Evolutionary conservation across 1,284 basidiomycete genomes (phyloP), one percentile per base, ranked within the genome.

Genomic region (Sphaerobolus stellatus): DNA sequence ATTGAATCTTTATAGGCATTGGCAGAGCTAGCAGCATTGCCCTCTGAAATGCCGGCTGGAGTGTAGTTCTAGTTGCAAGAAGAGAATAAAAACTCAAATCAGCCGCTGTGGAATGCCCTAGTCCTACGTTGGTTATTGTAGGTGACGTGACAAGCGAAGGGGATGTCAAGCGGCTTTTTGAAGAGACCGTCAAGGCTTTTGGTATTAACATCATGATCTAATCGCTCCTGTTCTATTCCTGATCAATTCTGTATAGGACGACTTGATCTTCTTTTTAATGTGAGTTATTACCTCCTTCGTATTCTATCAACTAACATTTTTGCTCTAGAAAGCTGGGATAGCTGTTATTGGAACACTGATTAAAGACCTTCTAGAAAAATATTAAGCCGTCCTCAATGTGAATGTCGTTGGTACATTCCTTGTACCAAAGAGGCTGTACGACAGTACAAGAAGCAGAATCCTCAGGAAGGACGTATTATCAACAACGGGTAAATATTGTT

Each of bases 251-350:
- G n/a, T n/a, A n/a, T n/a, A 88, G 86, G 85, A n/a, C n/a, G n/a
- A 2, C 64, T 92, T 22, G 90, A 93, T 65, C 62, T 92, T n/a
- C 63, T 89, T 16, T 93, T 92, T 74, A 92, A 93, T 66, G 90
- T 86, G 62, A 67, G 79, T n/a, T 45, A 61, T 29, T 48, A 36
- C 48, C 11, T 36, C 41, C 13, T 38, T 57, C 51, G 34, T 25
- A 29, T 27, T n/a, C 48, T 31, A 30, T 24, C 36, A n/a, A n/a
- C n/a, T n/a, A n/a, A n/a, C n/a, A n/a, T n/a, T n/a, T n/a, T n/a
- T n/a, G n/a, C 33, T 52, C 20, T 59, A 88, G 84, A 88, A 88
- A 60, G 85, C 86, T 2, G 91, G 90, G 2, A 77, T 83, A 36
- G 72, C 72, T 31, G 71, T 78, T 0, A 73, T 76, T 4, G 70